Evolutionary conservation across 2,329 filamentous ascomycete species (phyloP), one percentile per base, ranked within the genome.

Genomic region (Fusarium nygamai): DNA sequence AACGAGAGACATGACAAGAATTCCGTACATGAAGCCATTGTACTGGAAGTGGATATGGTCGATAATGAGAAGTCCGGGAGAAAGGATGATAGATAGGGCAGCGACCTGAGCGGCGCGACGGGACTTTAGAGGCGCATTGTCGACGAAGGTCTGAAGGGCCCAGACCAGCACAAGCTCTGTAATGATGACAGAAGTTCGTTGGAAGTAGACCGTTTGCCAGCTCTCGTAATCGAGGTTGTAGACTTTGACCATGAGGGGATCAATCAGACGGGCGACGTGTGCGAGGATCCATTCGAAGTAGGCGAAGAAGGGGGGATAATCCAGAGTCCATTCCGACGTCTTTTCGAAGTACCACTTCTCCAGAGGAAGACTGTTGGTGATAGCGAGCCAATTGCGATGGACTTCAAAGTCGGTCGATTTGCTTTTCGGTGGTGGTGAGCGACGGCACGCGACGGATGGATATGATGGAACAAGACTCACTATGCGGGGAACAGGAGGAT

Each of bases 361-460:
- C 58, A 95, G 84, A 7, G 96, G 94, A 27, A 98, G 88, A 71
- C 93, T 97, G 84, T 98, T 88, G 9, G 96, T 98, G 77, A 98
- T 94, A 73, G 96, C 96, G 46, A 99, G 91, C 96, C 96, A 99
- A 86, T 99, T 99, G 75, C 96, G 92, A 84, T 99, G 96, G 63
- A 99, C 96, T 84, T 99, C 96, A 80, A 99, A 99, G 83, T 99
- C 96, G 78, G 96, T 99, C 11, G 96, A 99, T 88, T 97, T 98
- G 87, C 95, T 98, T 83, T 54, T 54, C 41, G 48, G 39, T 13
- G 50, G 38, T 46, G 50, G 56, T 63, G 46, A 65, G 64, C 33
- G 38, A 62, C 17, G 33, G 43, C 34, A 51, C 50, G 47, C 46
- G 36, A 68, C 36, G n/a, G n/a, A n/a, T n/a, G 53, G 41, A 57